Conservation (phyloP, 169 alveolate genomes). For the Plasmodium knowlesi region DNA sequence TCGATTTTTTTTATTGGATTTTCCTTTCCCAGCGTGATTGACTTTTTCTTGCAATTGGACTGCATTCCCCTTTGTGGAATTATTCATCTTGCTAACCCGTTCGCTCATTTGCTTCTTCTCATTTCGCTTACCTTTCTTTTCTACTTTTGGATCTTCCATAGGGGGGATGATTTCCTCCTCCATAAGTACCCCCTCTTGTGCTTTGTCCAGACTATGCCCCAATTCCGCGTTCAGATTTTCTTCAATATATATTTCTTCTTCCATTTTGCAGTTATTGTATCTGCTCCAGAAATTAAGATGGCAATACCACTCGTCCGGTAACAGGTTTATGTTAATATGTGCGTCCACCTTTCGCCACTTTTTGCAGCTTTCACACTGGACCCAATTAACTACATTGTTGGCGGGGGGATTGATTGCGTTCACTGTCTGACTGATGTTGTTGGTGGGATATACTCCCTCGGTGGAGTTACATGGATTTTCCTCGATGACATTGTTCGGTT, state of each 20-base stretch:
- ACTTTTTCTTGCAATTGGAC: not conserved
- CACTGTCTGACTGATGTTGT: not conserved
- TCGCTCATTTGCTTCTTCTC: not conserved
- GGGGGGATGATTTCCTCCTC: constrained; percentile 1
- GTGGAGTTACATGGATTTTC: not conserved
- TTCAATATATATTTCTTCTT: constrained; percentile 54
- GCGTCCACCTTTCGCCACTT: constrained; percentile 83
- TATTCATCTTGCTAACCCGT: not conserved
- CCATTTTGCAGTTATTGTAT: constrained; percentile 48
- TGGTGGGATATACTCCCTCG: not conserved
- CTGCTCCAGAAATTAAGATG: constrained; percentile 79
- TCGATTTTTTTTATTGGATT: not conserved
- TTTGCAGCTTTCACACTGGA: constrained; percentile 84
- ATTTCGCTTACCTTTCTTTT: not conserved
- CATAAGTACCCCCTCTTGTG: not conserved
- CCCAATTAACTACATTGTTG: constrained; percentile 82
- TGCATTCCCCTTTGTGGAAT: not conserved
- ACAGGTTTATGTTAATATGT: constrained; percentile 75
- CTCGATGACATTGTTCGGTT: not conserved
- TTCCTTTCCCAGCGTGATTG: not conserved
- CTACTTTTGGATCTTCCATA: not conserved
- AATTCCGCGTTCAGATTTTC: constrained; percentile 4
- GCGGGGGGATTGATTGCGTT: not conserved
- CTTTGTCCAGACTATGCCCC: not conserved
- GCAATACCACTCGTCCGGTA: constrained; percentile 87